Evolutionary conservation across 768 basidiomycete species (phyloP).

Genomic region (Ramaria rubella): DNA sequence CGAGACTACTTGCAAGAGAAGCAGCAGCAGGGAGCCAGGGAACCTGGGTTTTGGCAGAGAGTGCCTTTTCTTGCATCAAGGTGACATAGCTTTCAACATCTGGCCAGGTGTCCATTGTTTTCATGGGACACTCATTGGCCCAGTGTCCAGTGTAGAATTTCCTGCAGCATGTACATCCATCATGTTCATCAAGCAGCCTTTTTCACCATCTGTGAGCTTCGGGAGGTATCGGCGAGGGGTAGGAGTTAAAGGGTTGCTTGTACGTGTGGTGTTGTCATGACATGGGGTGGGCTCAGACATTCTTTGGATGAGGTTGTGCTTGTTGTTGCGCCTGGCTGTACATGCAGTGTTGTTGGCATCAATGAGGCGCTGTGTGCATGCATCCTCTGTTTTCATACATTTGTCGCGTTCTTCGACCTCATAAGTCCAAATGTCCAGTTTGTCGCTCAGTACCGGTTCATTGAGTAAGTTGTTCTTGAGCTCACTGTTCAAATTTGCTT

Average conservation of each 20-base stretch:
- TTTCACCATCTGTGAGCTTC: too few species aligned
- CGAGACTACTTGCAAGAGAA: neutral
- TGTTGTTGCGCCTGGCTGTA: neutral
- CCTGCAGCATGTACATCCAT: too few species aligned
- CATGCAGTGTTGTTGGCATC: neutral
- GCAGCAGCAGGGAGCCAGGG: constrained; percentile 10
- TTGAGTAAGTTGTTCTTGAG: neutral
- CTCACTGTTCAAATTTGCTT: neutral
- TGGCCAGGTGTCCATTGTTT: constrained; percentile 8
- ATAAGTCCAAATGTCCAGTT: neutral
- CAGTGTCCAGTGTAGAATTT: too few species aligned
- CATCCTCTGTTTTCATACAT: neutral
- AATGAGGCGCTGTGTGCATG: neutral
- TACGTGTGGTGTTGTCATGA: too few species aligned
- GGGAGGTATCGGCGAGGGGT: too few species aligned
- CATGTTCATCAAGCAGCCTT: too few species aligned
- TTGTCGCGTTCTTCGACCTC: neutral
- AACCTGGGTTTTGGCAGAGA: neutral
- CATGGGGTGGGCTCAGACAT: neutral
- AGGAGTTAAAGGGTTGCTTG: too few species aligned
- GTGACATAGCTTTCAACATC: constrained; percentile 14
- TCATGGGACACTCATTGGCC: neutral
- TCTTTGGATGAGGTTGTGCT: neutral
- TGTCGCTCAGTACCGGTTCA: neutral
- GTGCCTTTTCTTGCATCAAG: constrained; percentile 9